Evolutionary conservation across 2,329 filamentous ascomycete genomes (phyloP).

Genomic region (Waltergamsia citrina): DNA sequence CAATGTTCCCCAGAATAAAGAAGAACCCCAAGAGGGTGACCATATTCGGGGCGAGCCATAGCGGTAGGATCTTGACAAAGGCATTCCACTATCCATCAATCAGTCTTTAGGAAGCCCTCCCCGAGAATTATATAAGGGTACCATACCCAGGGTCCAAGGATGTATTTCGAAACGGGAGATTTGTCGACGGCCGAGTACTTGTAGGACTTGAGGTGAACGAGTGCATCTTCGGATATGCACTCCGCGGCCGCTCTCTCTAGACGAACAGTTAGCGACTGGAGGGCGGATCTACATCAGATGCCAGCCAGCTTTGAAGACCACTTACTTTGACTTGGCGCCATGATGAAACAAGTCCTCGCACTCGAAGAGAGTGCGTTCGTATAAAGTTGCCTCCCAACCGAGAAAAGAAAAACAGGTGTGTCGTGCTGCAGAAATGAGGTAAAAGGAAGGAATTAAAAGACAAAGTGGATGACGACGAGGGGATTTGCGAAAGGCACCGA

Average conservation of each 20-base stretch:
- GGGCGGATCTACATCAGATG: too few species aligned
- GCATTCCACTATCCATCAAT: constrained; percentile 73
- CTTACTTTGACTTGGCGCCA: too few species aligned
- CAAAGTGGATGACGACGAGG: too few species aligned
- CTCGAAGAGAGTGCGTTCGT: too few species aligned
- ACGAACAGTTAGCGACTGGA: background rate
- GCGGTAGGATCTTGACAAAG: constrained; percentile 79
- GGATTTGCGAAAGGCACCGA: too few species aligned
- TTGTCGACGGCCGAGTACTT: constrained; percentile 98
- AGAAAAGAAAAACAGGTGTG: background rate
- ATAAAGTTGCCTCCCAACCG: too few species aligned
- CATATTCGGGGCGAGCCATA: constrained; percentile 98
- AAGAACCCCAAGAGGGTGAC: constrained; percentile 91
- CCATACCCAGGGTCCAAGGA: constrained; percentile 89
- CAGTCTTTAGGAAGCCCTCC: constrained; percentile 2
- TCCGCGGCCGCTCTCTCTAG: constrained; percentile 48
- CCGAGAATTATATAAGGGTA: background rate
- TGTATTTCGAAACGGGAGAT: constrained; percentile 85
- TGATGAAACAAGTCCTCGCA: too few species aligned
- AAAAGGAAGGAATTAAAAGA: too few species aligned
- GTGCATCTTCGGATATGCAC: constrained; percentile 80
- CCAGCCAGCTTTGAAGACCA: too few species aligned
- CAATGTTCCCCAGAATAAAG: constrained; percentile 83
- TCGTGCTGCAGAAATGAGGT: too few species aligned
- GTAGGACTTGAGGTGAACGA: constrained; percentile 88